Base-by-base conservation (phyloP, 2,329 filamentous ascomycete genomes). In the Apiospora marii region DNA sequence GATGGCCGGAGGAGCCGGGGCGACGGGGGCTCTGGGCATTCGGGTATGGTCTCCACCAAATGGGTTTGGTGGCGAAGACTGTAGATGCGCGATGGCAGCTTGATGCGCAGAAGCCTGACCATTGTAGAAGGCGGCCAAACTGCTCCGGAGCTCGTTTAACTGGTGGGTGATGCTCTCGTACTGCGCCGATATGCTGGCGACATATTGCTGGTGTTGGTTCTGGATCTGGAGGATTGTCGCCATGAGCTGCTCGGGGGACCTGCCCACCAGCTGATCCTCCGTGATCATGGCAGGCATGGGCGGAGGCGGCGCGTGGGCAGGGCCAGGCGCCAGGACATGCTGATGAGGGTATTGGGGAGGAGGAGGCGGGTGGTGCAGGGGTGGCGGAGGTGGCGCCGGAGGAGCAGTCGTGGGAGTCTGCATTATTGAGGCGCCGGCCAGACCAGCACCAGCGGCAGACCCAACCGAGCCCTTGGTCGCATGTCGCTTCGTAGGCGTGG, bases 181-280 rank as follows among this genome's bases (percentile, higher is more conserved):
- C 72, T 81, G 81, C 22, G 78, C 76, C 48, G 80, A 80, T 72
- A 83, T 78, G 53, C 79, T 77, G 24, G 77, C 78, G 69, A 81
- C 74, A 71, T 81, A 79, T 71, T 82, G 80, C 67, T 80, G 78
- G 72, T 82, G 80, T 73, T 80, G 78, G 71, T 75, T 76, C 69
- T 82, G 82, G 67, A 82, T 77, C 74, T 81, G 76, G 48, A 82
- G 75, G 71, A 83, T 81, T 69, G 80, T 79, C 67, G 77, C 75
- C 70, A 83, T 78, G 72, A 83, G 79, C 74, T 83, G 80, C 70
- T 81, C 81, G 67, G 80, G 75, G 22, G 78, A 78, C 70, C 78
- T 80, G 71, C 78, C 79, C 43, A 77, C 73, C 49, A 82, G 75
- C 73, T 80, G 80, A 19, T 82, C 80, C 67, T 81, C 80, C 73